Base-by-base conservation (phyloP, 805 yeast genomes). In the Schwanniomyces pseudopolymorphus region DNA sequence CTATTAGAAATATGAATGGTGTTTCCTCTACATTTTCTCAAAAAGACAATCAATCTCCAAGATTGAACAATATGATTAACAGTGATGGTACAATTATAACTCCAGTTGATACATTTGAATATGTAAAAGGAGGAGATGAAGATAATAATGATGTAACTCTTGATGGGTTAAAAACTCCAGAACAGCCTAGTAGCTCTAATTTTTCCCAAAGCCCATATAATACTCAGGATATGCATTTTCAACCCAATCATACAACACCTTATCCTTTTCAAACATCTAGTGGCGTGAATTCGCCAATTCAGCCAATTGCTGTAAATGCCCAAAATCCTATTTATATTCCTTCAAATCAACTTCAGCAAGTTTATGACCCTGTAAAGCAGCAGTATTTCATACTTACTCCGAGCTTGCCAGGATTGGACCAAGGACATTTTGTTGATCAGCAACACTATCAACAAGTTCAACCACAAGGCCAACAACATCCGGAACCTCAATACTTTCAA, bases 41-140 rank as follows among this genome's bases (percentile, higher is more conserved):
- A 26, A 61, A 57, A 48, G 64, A 62, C 43, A 60, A 55, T 45
- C 63, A 60, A 28, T 68, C 74, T 4, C 75, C 76, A 9, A 59
- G 67, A 42, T 55, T 70, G 33, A 55, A 69, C 38, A 72, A 70
- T 51, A 64, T 71, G 66, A 71, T 72, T 40, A 72, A 72, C 47
- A 70, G 77, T 52, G 78, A 72, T 46, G 77, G 77, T 2, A 72
- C 78, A 3, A 66, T 70, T 9, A 68, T 71, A 21, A 67, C 77
- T 1, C 74, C 76, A 0, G 61, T 69, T 13, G 76, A 67, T 8
- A 55, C 69, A 3, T 39, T 22, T 11, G 45, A 45, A 46, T 58
- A 53, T 7, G 43, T 48, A 7, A 48, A 39, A 9, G 35, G 33
- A 11, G 14, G 33, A 11, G 14, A 16, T 9, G 21, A 38, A 17